Evolutionary conservation across 805 yeast genomes (phyloP), one percentile per base, ranked within the genome.

Genomic region (Yamadazyma laniorum): DNA sequence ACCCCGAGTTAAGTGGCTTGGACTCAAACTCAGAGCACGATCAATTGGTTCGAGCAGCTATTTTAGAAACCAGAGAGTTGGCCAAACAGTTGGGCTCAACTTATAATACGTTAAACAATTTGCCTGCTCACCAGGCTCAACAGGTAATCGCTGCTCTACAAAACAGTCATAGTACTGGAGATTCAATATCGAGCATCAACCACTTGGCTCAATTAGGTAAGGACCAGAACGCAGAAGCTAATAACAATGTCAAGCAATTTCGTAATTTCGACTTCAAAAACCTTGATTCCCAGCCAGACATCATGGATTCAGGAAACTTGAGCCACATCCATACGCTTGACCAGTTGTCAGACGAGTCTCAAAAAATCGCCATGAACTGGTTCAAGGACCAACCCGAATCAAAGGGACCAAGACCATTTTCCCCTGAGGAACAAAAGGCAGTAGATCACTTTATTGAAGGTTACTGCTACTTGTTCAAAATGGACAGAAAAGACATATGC

Each of bases 381-480:
- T 66, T 52, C 47, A 60, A 61, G 34, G 40, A 57, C 7, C 51
- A 49, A 28, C 61, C 59, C 2, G 48, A 45, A 18, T 45, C 47
- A 3, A 52, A 49, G 34, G 71, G 72, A 2, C 70, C 73, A 3
- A 48, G 72, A 16, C 50, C 59, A 6, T 86, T 86, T 52, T 67
- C 84, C 1, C 63, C 59, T 17, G 85, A 79, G 34, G 98, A 90
- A 59, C 72, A 67, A 13, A 72, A 65, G 15, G 85, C 87, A 0
- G 77, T 90, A 44, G 91, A 87, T 41, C 74, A 74, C 39, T 88
- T 85, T 51, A 77, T 90, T 43, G 61, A 66, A 12, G 82, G 82
- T 15, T 91, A 85, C 55, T 79, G 85, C 49, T 70, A 65, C 30
- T 72, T 82, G 45, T 72, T 83, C 52, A 72, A 73, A 21, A 65